A percentile compares a stretch with the other conserved stretches of the same genome.
These are phyloP conservation scores for Castanea mollissima DNA, from an alignment of 306 rosid genomes.

Conservation along the genomic window DNA sequence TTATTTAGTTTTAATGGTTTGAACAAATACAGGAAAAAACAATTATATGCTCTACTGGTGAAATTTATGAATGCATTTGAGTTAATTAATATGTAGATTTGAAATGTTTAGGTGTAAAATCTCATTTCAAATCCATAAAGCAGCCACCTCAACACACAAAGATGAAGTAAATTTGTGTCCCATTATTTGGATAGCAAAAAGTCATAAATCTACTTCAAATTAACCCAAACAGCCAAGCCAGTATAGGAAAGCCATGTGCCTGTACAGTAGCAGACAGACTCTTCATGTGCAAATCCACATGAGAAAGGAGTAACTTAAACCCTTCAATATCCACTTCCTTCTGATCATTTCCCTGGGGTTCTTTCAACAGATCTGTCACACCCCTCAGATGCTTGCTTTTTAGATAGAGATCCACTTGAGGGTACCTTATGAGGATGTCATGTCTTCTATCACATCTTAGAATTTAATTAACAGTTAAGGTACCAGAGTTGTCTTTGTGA, in stretches of 20 bases:
- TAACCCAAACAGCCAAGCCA: not conserved
- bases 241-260: conserved; percentile 40
- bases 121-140: not conserved
- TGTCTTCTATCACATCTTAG: conserved; percentile 74
- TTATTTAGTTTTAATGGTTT: too few relatives aligned
- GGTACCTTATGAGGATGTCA: conserved; percentile 79
- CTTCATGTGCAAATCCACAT: conserved; percentile 79
- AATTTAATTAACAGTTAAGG: conserved; percentile 63
- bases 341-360: conserved; percentile 56
- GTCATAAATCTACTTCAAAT: not conserved
- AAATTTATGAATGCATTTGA: too few relatives aligned
- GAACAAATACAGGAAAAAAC: too few relatives aligned
- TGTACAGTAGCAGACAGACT: conserved; percentile 94
- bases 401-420: conserved; percentile 72
- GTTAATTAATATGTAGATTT: too few relatives aligned
- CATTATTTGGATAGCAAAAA: conserved; percentile 12
- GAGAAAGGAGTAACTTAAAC: conserved; percentile 64
- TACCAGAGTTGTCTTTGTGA: conserved; percentile 71
- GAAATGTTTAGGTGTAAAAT: too few relatives aligned
- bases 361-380: conserved; percentile 58
- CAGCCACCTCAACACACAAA: conserved; percentile 76
- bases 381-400: conserved; percentile 52
- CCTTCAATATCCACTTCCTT: conserved; percentile 68
- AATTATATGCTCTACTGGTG: too few relatives aligned
- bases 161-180: not conserved